Conservation (phyloP, 139 green algal genomes). For the Astrephomene gubernaculifera region DNA sequence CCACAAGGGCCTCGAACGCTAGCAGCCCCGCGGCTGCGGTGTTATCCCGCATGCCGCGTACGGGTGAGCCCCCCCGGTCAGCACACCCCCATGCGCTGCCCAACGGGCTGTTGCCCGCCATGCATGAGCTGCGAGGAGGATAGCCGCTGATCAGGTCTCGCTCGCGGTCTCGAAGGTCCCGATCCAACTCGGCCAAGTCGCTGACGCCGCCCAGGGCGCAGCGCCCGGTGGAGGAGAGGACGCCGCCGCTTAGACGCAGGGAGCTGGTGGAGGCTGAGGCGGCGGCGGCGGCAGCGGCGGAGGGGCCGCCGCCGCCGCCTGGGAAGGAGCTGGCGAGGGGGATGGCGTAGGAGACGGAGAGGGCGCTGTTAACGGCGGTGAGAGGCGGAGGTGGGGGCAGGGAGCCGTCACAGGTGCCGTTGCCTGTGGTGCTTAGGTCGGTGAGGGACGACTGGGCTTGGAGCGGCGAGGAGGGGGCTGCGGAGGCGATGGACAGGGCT, state of each 20-base stretch:
- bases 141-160: not conserved
- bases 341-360: conserved; percentile 33
- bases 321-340: conserved; percentile 4
- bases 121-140: not conserved
- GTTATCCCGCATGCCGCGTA: not conserved
- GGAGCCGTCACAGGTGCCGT: no score
- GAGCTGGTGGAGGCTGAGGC: not conserved
- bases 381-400: no score
- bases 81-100: not conserved
- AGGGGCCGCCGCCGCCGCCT: not conserved
- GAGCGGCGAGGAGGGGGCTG: not conserved
- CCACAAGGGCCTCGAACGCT: conserved; percentile 17
- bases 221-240: not conserved
- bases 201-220: not conserved
- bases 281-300: not conserved
- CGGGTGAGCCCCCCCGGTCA: conserved; percentile 1
- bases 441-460: not conserved
- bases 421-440: not conserved
- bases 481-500: no score
- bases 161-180: conserved; percentile 3
- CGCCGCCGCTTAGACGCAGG: not conserved
- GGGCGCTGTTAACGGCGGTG: not conserved
- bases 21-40: conserved; percentile 11
- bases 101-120: not conserved
- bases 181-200: conserved; percentile 29